These are phyloP conservation scores for Escovopsis sp. DNA, from an alignment of 2,329 filamentous ascomycete species.

Conservation along the genomic window DNA sequence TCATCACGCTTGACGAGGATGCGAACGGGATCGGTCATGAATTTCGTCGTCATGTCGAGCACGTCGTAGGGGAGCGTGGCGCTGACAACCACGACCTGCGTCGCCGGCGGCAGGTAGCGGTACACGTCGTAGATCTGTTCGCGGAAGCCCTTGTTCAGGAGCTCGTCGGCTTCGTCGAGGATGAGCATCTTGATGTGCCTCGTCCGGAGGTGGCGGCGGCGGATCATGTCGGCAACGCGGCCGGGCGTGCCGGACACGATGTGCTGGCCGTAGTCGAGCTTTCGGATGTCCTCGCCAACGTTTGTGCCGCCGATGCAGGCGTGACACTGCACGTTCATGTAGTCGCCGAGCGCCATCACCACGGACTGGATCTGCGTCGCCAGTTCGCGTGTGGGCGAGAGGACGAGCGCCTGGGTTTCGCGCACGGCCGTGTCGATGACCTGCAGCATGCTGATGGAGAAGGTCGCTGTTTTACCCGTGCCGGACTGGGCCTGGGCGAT, in stretches of 20 bases:
- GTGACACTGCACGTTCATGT: constrained; percentile 99
- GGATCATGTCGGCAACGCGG: constrained; percentile 59
- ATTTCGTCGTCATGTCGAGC: constrained; percentile 97
- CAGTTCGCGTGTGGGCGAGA: constrained; percentile 91
- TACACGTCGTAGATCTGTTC: constrained; percentile 99
- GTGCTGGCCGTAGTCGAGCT: constrained; percentile 94
- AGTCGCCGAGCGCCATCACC: constrained; percentile 98
- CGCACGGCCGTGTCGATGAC: constrained; percentile 88
- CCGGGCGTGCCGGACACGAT: constrained; percentile 97
- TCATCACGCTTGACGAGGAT: constrained; percentile 98
- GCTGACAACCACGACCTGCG: constrained; percentile 95
- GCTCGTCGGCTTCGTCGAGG: constrained; percentile 45
- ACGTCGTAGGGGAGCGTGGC: constrained; percentile 96
- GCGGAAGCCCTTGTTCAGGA: constrained; percentile 83
- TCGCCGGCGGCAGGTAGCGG: constrained; percentile 88
- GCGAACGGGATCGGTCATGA: constrained; percentile 96
- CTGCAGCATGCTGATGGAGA: constrained; percentile 91
- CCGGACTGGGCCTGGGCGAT: constrained; percentile 97
- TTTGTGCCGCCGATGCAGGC: constrained; percentile 97
- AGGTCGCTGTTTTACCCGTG: constrained; percentile 93
- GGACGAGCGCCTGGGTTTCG: constrained; percentile 85
- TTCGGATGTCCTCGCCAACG: constrained; percentile 92
- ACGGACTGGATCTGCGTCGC: constrained; percentile 98
- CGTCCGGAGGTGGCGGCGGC: constrained; percentile 40
- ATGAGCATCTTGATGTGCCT: constrained; percentile 52